A percentile compares a stretch with the other conserved stretches of the same genome.
Conservation (phyloP, 2,329 filamentous ascomycete genomes). For the Seiridium unicorne region DNA sequence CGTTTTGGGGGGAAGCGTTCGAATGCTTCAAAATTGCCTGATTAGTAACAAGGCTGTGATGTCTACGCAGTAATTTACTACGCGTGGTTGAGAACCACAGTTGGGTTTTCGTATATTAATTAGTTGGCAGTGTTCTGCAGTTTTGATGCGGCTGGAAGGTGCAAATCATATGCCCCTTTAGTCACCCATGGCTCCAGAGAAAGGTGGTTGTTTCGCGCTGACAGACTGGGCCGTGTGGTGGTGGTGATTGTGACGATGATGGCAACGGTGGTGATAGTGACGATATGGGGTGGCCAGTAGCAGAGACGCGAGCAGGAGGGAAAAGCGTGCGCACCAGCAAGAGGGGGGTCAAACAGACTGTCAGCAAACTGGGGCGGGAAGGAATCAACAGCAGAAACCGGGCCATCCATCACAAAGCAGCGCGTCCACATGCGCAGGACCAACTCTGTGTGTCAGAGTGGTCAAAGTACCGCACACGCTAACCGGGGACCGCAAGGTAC, state of each 20-base stretch:
- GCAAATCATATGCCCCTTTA: too few relatives aligned
- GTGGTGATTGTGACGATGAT: not conserved
- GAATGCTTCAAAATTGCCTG: too few relatives aligned
- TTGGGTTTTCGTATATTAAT: too few relatives aligned
- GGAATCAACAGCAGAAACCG: constrained; percentile 27
- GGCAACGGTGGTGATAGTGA: not conserved
- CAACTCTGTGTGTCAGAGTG: not conserved
- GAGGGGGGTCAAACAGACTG: constrained; percentile 19
- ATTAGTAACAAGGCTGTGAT: too few relatives aligned
- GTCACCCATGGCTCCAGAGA: too few relatives aligned
- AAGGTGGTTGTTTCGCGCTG: too few relatives aligned
- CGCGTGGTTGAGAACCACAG: too few relatives aligned
- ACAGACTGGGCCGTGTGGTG: too few relatives aligned
- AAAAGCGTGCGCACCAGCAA: not conserved
- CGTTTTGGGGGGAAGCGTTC: too few relatives aligned
- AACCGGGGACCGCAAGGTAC: constrained; percentile 29
- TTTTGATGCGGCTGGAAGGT: too few relatives aligned
- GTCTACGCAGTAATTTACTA: too few relatives aligned
- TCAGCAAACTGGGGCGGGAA: constrained; percentile 22
- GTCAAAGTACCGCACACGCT: constrained; percentile 23
- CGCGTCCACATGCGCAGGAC: not conserved
- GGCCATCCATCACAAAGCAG: not conserved
- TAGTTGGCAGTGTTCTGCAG: too few relatives aligned
- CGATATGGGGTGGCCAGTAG: not conserved
- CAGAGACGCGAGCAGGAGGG: constrained; percentile 17